Percentiles rank a stretch among this genome's conserved stretches.
These are phyloP conservation scores for Yamadazyma scolyti DNA, from an alignment of 805 yeast genomes.

Conservation along the genomic window DNA sequence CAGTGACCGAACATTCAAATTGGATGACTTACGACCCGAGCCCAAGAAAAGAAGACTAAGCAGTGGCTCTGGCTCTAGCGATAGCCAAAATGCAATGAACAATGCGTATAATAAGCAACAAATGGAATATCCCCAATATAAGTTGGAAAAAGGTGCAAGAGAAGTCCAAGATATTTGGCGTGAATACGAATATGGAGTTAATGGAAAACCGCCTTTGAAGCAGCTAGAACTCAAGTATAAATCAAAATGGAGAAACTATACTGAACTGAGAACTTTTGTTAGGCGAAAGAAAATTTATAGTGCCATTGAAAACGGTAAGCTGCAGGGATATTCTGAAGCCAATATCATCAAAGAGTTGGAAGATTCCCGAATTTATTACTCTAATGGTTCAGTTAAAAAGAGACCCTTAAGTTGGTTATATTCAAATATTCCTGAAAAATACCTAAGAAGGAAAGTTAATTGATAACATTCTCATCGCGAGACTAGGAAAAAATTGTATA, in stretches of 20 bases:
- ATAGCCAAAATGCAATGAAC: slow-evolving; percentile 3
- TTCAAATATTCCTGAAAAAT: slow-evolving; percentile 24
- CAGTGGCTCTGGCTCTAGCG: slow-evolving; percentile 7
- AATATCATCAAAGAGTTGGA: slow-evolving; percentile 46
- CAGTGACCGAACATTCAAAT: background rate
- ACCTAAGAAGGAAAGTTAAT: slow-evolving; percentile 5
- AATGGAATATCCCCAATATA: slow-evolving; percentile 18
- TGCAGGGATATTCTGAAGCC: slow-evolving; percentile 41
- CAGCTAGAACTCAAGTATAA: slow-evolving; percentile 46
- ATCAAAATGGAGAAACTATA: slow-evolving; percentile 55
- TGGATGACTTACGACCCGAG: no score
- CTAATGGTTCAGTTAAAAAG: slow-evolving; percentile 35
- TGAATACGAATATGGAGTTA: slow-evolving; percentile 50
- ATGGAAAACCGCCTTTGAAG: slow-evolving; percentile 51
- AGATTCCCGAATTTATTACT: slow-evolving; percentile 37
- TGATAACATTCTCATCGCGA: slow-evolving; percentile 7
- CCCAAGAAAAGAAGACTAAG: slow-evolving; percentile 7
- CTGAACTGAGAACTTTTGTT: slow-evolving; percentile 50
- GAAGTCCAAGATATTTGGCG: slow-evolving; percentile 53
- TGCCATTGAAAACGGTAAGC: slow-evolving; percentile 50
- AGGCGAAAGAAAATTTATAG: slow-evolving; percentile 52
- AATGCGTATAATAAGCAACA: background rate
- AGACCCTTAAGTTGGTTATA: slow-evolving; percentile 27
- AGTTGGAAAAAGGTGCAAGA: slow-evolving; percentile 23
- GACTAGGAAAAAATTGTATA: slow-evolving; percentile 5